Base-by-base conservation (phyloP, 495 filamentous ascomycete genomes). In the Xylaria grammica region DNA sequence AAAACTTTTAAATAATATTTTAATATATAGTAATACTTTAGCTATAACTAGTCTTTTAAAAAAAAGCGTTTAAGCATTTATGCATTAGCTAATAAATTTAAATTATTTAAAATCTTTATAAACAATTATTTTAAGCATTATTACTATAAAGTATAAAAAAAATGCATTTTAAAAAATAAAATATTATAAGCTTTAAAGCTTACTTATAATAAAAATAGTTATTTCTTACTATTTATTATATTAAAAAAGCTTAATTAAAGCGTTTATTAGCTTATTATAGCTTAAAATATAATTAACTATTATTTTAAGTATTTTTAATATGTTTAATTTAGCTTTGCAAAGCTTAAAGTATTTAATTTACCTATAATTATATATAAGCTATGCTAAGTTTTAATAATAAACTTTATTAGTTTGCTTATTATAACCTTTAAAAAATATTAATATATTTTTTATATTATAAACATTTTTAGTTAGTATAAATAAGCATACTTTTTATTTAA, bases 211-310 rank as follows among this genome's bases (percentile, higher is more conserved):
- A 6, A 36, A 36, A 36, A 11, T 5, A 11, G 11, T 36, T 36
- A 36, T 36, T 36, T 36, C 34, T 36, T 36, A 6, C 11, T 36
- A 36, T 4, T 4, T 46, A 36, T 42, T 40, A 36, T 42, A 59
- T 59, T 50, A 36, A 40, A n/a, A 36, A 40, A 46, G 13, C 13
- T 15, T 6, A 38, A 40, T 40, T 46, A 36, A 59, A 24, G 4
- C 4, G 15, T 38, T 7, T 42, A 40, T 36, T 40, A 38, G 6
- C 17, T 20, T 40, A 59, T 59, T 59, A 19, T 17, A 40, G 20
- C 20, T 59, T n/a, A 59, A 36, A 59, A 36, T 36, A 59, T 40
- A 4, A 59, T 59, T 5, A 59, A 44, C 26, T 59, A 36, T 59
- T 40, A 59, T 36, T 50, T 49, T 36, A 40, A 40, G 5, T 42